Base-by-base conservation (phyloP, 306 rosid genomes). In the Cicer yamashitae region DNA sequence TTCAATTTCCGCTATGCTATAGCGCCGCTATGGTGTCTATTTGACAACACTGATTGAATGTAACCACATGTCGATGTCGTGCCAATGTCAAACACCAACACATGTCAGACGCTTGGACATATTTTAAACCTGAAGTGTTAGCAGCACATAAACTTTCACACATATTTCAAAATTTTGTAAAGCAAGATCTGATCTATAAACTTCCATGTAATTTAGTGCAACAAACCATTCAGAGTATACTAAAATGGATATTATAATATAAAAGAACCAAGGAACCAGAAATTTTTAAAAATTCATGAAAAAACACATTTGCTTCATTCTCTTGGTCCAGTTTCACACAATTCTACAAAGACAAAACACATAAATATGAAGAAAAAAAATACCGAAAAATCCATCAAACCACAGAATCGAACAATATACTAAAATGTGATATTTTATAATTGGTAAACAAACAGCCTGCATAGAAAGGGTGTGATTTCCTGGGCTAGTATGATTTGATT, bases 401-500 rank as follows among this genome's bases (percentile, higher is more conserved):
- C 57, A 63, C 38, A 39, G 40, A 34, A 25, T 44, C n/a, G 59
- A 60, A 15, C 10, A 34, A 65, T 50, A 50, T 22, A 43, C 47
- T 14, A 73, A 50, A 20, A 57, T 58, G 22, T 1, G 2, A 10
- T 60, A 63, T 10, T 40, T 63, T 63, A 15, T n/a, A 17, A 13
- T 3, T 14, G 30, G 25, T 39, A 39, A 63, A 40, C 48, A 39
- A 39, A 39, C 48, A 8, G 10, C 0, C 48, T 11, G 8, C 37
- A 40, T 0, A 18, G 43, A 13, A 82, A 76, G 75, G 58, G 74
- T 75, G 84, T 79, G 43, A 65, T 82, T 79, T 79, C 86, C 12
- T 79, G 83, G 83, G 82, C 86, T 7, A 67, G 83, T 53, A 84
- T 82, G 88, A 70, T 84, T 84, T 11, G 59, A 79, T 71, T 86